Evolutionary conservation across 352 stramenopile species (phyloP), one percentile per base, ranked within the genome.

Genomic region (Globisporangium yorkense): DNA sequence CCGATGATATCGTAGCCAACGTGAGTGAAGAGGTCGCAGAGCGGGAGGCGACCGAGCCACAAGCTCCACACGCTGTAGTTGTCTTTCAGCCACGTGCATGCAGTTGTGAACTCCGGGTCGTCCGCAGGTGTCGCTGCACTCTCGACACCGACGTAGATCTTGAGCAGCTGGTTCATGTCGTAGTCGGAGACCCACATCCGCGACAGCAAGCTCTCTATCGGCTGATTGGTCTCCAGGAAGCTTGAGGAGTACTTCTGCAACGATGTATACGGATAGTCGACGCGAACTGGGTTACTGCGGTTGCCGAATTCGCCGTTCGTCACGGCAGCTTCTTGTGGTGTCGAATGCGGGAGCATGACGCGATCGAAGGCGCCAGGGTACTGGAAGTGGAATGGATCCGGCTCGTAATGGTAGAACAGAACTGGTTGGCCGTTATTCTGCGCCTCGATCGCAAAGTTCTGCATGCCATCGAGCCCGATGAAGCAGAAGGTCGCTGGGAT

Each of bases 321-420:
- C 1, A 66, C 31, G 21, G 46, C 45, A 0, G 61, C 59, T 9
- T 49, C 51, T 35, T 65, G 59, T 1, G 64, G 69, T 1, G 46
- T 29, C 5, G 66, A 29, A 7, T 57, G 62, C 5, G 74, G 76
- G 7, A 83, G 54, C 18, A 75, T 76, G 0, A 85, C 49, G n/a
- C 70, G 68, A 10, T 70, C 45, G 33, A 85, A 80, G 18, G 66
- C 44, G 3, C 58, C 61, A 0, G 50, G 13, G 53, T 83, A 16
- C 10, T 67, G 12, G 16, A 68, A 59, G 39, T 76, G 63, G 47
- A 79, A 77, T 51, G 61, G 47, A n/a, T 82, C 72, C 3, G 72
- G 75, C 51, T 83, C 75, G 54, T 69, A 85, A 49, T 83, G 63
- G 48, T 80, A 83, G 39, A 85, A 85, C 7, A 72, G 27, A 2